Percentiles rank a stretch among this genome's conserved stretches.
These are phyloP conservation scores for Silene latifolia DNA, from an alignment of 148 eudicot species.

Conservation along the genomic window DNA sequence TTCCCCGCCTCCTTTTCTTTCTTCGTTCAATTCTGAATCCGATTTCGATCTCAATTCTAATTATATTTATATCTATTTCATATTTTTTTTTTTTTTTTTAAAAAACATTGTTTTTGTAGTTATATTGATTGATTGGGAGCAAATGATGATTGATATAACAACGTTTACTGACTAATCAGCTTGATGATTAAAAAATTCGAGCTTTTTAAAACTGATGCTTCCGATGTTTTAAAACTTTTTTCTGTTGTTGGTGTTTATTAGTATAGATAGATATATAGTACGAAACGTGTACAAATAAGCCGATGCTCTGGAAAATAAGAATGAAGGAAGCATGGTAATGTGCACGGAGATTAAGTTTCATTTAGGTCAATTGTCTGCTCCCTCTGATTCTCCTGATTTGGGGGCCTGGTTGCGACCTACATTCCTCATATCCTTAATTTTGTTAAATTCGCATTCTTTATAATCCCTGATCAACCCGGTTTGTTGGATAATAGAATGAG, in stretches of 20 bases:
- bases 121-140: conserved; percentile 2
- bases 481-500: too few relatives aligned
- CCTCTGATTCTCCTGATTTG: conserved; percentile 32
- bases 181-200: conserved; percentile 33
- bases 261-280: too few relatives aligned
- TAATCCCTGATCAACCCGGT: too few relatives aligned
- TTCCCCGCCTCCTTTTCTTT: background rate
- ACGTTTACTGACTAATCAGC: background rate
- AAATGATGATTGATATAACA: conserved; percentile 23
- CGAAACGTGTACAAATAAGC: conserved; percentile 38
- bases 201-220: conserved; percentile 51
- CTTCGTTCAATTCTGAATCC: too few relatives aligned
- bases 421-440: background rate
- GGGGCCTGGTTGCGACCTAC: conserved; percentile 40
- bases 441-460: too few relatives aligned
- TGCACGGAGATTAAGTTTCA: conserved; percentile 22
- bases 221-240: background rate
- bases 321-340: conserved; percentile 42
- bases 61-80: background rate
- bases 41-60: background rate
- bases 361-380: conserved; percentile 34
- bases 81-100: background rate
- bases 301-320: conserved; percentile 32
- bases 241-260: background rate
- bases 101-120: background rate